Evolutionary conservation across 352 stramenopile species (phyloP).

Genomic region (Elongisporangium prolatum): DNA sequence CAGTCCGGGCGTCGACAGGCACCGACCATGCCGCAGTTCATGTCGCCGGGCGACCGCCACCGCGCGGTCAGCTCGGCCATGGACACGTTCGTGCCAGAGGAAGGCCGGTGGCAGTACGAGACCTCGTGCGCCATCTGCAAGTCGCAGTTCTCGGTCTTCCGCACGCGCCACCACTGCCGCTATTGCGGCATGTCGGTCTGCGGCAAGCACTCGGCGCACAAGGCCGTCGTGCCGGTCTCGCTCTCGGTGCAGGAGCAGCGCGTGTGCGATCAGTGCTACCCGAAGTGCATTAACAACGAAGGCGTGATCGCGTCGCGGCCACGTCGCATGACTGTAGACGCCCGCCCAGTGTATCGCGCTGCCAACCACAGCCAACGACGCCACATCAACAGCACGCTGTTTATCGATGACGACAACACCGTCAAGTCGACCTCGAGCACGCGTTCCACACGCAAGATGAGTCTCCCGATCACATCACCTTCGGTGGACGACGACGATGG

Average conservation of each 20-base stretch:
- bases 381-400: background rate
- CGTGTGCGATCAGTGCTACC: slow-evolving; percentile 71
- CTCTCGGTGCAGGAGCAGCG: slow-evolving; percentile 62
- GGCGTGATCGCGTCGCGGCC: slow-evolving; percentile 10
- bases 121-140: slow-evolving; percentile 57
- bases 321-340: slow-evolving; percentile 10
- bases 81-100: slow-evolving; percentile 51
- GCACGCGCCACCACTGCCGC: slow-evolving; percentile 73
- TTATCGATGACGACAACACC: background rate
- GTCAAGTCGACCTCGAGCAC: background rate
- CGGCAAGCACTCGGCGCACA: slow-evolving; percentile 63
- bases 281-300: slow-evolving; percentile 31
- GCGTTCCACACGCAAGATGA: background rate
- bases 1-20: background rate
- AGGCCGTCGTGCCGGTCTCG: slow-evolving; percentile 58
- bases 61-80: slow-evolving; percentile 31
- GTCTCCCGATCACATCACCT: background rate
- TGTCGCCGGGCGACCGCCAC: background rate
- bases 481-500: background rate
- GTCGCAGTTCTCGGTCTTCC: slow-evolving; percentile 50
- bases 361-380: background rate
- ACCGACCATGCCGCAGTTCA: slow-evolving; percentile 6
- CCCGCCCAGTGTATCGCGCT: background rate
- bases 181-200: slow-evolving; percentile 74
- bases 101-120: slow-evolving; percentile 47